These are phyloP conservation scores for Leishmania mexicana DNA, from an alignment of 208 protist genomes.

Conservation along the genomic window DNA sequence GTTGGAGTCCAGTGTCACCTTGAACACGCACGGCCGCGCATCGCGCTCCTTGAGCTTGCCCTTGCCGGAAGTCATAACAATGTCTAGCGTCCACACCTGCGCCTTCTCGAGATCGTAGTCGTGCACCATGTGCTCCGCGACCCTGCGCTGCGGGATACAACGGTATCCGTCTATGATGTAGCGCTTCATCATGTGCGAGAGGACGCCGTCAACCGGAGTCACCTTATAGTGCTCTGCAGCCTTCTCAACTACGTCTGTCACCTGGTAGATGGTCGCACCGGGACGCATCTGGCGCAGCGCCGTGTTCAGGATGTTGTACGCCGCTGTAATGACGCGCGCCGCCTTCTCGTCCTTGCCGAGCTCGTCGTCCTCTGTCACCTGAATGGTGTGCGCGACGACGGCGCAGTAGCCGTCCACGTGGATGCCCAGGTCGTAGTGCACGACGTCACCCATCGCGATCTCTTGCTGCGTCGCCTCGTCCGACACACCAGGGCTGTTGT, in stretches of 20 bases:
- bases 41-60: slow-evolving; percentile 93
- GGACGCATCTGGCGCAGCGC: slow-evolving; percentile 91
- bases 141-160: slow-evolving; percentile 92
- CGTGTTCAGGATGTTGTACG: slow-evolving; percentile 94
- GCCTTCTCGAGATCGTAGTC: slow-evolving; percentile 92
- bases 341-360: slow-evolving; percentile 84
- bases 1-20: slow-evolving; percentile 93
- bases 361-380: slow-evolving; percentile 89
- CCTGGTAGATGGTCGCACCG: slow-evolving; percentile 86
- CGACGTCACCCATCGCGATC: slow-evolving; percentile 94
- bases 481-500: slow-evolving; percentile 95
- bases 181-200: slow-evolving; percentile 98
- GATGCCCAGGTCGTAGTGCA: slow-evolving; percentile 98
- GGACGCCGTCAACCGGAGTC: slow-evolving; percentile 96
- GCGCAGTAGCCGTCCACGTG: slow-evolving; percentile 99
- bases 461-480: slow-evolving; percentile 84
- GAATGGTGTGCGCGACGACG: slow-evolving; percentile 96
- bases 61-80: slow-evolving; percentile 89
- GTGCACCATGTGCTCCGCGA: slow-evolving; percentile 94
- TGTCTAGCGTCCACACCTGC: slow-evolving; percentile 93
- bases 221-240: slow-evolving; percentile 94
- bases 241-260: slow-evolving; percentile 96
- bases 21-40: slow-evolving; percentile 94
- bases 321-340: slow-evolving; percentile 95
- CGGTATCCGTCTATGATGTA: slow-evolving; percentile 98